Base-by-base conservation (phyloP, 2,329 filamentous ascomycete species). In the Neophaeococcomyces aloes region DNA sequence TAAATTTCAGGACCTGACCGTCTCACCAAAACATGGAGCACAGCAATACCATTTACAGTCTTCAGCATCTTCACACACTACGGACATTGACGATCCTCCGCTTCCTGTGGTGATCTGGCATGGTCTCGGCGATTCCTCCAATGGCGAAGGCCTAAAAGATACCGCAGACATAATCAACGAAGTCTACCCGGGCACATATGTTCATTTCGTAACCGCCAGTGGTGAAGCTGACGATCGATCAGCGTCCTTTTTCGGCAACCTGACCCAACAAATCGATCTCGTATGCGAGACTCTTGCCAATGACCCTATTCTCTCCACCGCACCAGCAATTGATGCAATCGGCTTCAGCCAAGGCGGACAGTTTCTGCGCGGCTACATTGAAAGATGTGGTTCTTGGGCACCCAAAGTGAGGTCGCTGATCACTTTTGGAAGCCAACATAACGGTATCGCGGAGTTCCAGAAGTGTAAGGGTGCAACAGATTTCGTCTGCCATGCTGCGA, bases 311-410 rank as follows among this genome's bases (percentile, higher is more conserved):
- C 76, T 95, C 13, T 81, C 81, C 45, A 84, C 81, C 5, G 84
- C 85, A 0, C 83, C 84, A 0, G 86, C 82, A 50, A 73, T 95
- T 59, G 91, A 96, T 64, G 89, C 88, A 27, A 68, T 98, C 29
- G 91, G 91, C 21, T 95, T 98, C 70, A 91, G 84, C 11, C 91
- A 98, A 64, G 91, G 91, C 50, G 91, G 91, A 1, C 86, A 94
- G 62, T 95, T 98, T 68, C 75, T 98, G n/a, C 80, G 91, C 47
- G 91, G 75, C 18, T 88, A 94, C 61, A 71, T 94, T 51, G 80
- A 98, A 71, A 76, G 86, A 33, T 98, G 91, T 71, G 91, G 87
- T 61, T 58, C 56, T 27, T 53, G 49, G 48, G 51, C 51, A 11
- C 81, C 86, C 0, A 79, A 77, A 3, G 76, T 94, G 10, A 75